Conservation (phyloP, 73 alveolate genomes). For the Tetrahymena borealis region DNA sequence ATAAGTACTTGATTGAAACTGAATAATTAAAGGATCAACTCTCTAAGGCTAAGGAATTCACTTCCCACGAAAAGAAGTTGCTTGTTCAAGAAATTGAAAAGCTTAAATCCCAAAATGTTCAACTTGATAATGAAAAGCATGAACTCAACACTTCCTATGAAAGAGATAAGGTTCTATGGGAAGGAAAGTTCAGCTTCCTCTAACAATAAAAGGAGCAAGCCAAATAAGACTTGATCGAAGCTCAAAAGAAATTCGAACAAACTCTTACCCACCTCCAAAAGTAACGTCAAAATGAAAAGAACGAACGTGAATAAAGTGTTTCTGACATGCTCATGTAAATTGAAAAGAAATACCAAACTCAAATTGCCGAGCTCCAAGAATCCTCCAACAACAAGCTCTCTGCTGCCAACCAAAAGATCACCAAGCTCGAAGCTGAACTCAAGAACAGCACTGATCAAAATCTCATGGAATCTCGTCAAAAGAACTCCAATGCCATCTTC, state of each 20-base stretch:
- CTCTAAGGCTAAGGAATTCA: slow-evolving; percentile 15
- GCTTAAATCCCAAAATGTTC: background rate
- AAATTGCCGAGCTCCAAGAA: slow-evolving; percentile 78
- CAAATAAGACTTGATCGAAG: slow-evolving; percentile 73
- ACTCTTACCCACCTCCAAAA: slow-evolving; percentile 78
- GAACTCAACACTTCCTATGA: slow-evolving; percentile 59
- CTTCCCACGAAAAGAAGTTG: background rate
- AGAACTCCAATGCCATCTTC: slow-evolving; percentile 52
- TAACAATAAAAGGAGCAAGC: slow-evolving; percentile 74
- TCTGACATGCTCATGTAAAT: slow-evolving; percentile 57
- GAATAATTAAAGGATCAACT: slow-evolving; percentile 50
- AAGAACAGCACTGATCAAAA: slow-evolving; percentile 64
- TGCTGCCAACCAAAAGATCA: slow-evolving; percentile 43
- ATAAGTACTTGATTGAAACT: slow-evolving; percentile 20
- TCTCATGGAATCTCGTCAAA: slow-evolving; percentile 58
- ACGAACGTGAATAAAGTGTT: slow-evolving; percentile 59
- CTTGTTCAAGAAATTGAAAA: slow-evolving; percentile 14
- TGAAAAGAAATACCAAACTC: slow-evolving; percentile 73
- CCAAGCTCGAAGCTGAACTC: slow-evolving; percentile 69
- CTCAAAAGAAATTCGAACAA: slow-evolving; percentile 71
- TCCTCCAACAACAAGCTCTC: slow-evolving; percentile 13
- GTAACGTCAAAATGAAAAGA: slow-evolving; percentile 65
- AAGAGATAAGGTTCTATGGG: slow-evolving; percentile 82
- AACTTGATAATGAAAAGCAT: slow-evolving; percentile 14
- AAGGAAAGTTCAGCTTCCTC: slow-evolving; percentile 80